Conservation (phyloP, 2,329 filamentous ascomycete species). For the Intubia oerlemansii region DNA sequence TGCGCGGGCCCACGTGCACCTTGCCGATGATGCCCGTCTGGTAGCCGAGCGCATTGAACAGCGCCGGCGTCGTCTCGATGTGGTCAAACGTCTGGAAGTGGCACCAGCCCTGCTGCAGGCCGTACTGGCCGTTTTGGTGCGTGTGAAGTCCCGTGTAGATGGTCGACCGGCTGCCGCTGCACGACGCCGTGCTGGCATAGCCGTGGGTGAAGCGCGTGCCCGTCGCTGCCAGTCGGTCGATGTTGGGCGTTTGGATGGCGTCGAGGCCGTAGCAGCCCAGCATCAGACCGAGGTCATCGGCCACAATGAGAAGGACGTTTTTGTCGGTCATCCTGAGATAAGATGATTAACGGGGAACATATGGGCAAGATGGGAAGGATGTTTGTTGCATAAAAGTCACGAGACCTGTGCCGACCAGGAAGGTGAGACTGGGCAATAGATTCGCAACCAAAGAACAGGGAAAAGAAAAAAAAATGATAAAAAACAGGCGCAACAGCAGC, state of each 20-base stretch:
- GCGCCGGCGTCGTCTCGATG: slow-evolving; percentile 18
- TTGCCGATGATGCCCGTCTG: slow-evolving; percentile 25
- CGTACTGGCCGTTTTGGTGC: slow-evolving; percentile 25
- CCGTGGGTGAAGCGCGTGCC: slow-evolving; percentile 17
- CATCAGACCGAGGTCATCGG: slow-evolving; percentile 6
- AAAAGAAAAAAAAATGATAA: too few relatives aligned
- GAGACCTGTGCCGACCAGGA: too few relatives aligned
- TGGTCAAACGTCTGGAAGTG: slow-evolving; percentile 23
- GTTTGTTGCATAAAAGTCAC: background rate
- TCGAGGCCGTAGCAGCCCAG: slow-evolving; percentile 6
- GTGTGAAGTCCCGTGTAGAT: slow-evolving; percentile 28
- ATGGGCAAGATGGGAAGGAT: background rate
- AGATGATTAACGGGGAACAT: background rate
- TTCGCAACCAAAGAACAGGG: too few relatives aligned
- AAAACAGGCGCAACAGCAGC: too few relatives aligned
- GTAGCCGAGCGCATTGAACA: slow-evolving; percentile 19
- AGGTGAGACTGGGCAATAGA: too few relatives aligned
- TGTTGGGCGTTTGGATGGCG: slow-evolving; percentile 16
- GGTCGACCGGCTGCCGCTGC: slow-evolving; percentile 22
- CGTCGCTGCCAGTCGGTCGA: slow-evolving; percentile 18
- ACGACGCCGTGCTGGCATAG: slow-evolving; percentile 24
- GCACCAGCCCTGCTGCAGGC: slow-evolving; percentile 15
- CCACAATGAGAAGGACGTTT: slow-evolving; percentile 6
- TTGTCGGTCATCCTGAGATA: slow-evolving; percentile 2
- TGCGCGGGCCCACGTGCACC: slow-evolving; percentile 21